Evolutionary conservation across 176 grass and related monocot genomes (phyloP), one percentile per base, ranked within the genome.

Genomic region (Cocos nucifera): DNA sequence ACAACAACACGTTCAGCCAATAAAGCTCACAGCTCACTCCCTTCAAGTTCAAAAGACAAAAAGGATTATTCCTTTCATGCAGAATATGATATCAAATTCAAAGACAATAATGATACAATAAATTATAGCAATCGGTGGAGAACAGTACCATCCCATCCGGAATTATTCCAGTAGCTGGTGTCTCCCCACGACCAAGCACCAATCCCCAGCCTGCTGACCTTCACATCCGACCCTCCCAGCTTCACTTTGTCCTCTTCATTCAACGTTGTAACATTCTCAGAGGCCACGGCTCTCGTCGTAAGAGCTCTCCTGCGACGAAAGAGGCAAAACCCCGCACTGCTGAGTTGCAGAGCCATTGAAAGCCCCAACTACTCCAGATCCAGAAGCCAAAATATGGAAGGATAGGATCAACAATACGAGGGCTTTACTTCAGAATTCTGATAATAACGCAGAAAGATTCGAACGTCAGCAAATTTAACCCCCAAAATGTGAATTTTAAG

Each of bases 111-210:
- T 6, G 28, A 44, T 44, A 12, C 35, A 44, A 44, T 44, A 44
- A 14, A 0, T 39, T 4, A 44, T 44, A 44, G 35, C 35, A 44
- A 44, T 44, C 35, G 14, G 10, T 12, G 19, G 22, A 7, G 23
- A 64, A 24, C 10, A 74, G 57, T 80, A 97, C 92, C 87, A 80
- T 97, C 87, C 92, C 92, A 97, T 73, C 78, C 15, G 75, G 75
- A 83, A 66, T 97, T 81, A 70, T 97, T 97, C 92, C 92, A 97
- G 71, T 91, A 97, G 15, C 84, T 71, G 54, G 92, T 97, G 74
- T 97, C 92, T 55, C 92, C 92, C 92, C 92, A 97, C 17, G 83
- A 87, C 83, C 92, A 97, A 0, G 87, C 87, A 22, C 92, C 87
- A 56, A 91, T 80, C 57, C 92, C 92, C 3, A 97, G 62, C 78